Percentiles rank a stretch among this genome's conserved stretches.
Evolutionary conservation across 805 yeast genomes (phyloP).

Genomic region (Cyberlindnera maritima): DNA sequence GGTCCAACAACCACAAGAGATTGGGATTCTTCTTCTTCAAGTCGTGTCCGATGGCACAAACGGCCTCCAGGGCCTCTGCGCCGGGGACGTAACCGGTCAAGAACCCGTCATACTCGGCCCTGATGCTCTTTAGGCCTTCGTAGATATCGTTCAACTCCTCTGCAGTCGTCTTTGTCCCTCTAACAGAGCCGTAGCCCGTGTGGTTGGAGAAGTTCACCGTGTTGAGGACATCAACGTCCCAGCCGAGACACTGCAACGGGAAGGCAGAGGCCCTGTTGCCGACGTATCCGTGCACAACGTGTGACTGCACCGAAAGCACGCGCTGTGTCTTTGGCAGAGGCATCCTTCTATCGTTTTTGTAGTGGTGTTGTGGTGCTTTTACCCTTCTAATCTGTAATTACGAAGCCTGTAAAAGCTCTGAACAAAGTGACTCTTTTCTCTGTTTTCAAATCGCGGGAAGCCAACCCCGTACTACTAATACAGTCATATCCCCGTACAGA

Average conservation of each 20-base stretch:
- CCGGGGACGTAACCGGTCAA: slow-evolving; percentile 72
- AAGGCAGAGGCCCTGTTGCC: slow-evolving; percentile 67
- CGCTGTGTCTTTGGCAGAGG: not conserved
- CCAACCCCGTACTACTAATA: not conserved
- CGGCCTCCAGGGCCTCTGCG: slow-evolving; percentile 42
- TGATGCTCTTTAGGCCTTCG: slow-evolving; percentile 36
- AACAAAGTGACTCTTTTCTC: not conserved
- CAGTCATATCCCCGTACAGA: too few species aligned
- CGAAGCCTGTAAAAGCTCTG: too few species aligned
- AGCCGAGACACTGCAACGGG: slow-evolving; percentile 61
- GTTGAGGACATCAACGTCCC: slow-evolving; percentile 67
- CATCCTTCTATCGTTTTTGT: not conserved
- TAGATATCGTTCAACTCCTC: slow-evolving; percentile 38
- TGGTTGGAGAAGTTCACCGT: slow-evolving; percentile 69
- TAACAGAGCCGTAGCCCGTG: slow-evolving; percentile 62
- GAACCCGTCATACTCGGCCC: slow-evolving; percentile 46
- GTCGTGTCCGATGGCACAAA: slow-evolving; percentile 37
- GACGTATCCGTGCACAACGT: slow-evolving; percentile 72
- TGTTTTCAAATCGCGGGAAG: not conserved
- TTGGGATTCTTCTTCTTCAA: slow-evolving; percentile 35
- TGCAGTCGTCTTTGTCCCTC: slow-evolving; percentile 44
- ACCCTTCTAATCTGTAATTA: too few species aligned
- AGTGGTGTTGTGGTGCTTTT: too few species aligned
- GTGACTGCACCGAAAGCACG: slow-evolving; percentile 59
- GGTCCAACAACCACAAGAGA: slow-evolving; percentile 61